phyloP scores from a whole-genome alignment of 2,329 filamentous ascomycete species.

The Diaporthe capsici region DNA sequence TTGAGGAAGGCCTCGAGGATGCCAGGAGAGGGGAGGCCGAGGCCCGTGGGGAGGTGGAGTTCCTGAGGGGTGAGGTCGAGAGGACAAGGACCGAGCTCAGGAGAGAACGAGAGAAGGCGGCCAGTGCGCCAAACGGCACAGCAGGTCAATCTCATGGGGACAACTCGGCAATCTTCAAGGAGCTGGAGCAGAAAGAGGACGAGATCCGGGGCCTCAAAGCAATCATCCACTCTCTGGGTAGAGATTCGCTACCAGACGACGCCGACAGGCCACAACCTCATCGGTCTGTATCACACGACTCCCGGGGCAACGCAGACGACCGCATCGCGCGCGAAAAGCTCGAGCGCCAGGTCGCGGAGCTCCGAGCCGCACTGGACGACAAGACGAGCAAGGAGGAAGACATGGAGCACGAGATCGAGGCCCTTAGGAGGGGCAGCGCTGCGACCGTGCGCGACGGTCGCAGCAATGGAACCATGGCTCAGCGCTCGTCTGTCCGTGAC shows the following conservation, averaged over 20 bases:
- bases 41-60: conserved; percentile 95
- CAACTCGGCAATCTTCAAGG: conserved; percentile 71
- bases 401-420: conserved; percentile 84
- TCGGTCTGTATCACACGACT: conserved; percentile 54
- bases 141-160: conserved; percentile 53
- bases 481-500: conserved; percentile 73
- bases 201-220: conserved; percentile 97
- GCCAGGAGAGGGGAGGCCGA: conserved; percentile 94
- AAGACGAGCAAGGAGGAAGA: conserved; percentile 86
- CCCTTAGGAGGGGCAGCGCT: conserved; percentile 65
- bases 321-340: conserved; percentile 76
- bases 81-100: conserved; percentile 89
- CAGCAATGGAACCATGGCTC: conserved; percentile 63
- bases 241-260: conserved; percentile 72
- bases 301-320: conserved; percentile 66
- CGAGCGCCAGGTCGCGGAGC: conserved; percentile 84
- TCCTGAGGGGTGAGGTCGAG: conserved; percentile 94
- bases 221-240: conserved; percentile 95
- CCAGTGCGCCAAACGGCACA: conserved; percentile 68
- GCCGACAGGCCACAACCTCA: conserved; percentile 54
- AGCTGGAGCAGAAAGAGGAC: conserved; percentile 94
- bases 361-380: conserved; percentile 79
- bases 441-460: conserved; percentile 56
- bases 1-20: conserved; percentile 97
- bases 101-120: conserved; percentile 87